Conservation (phyloP, 2,329 filamentous ascomycete genomes). For the Raffaelea ambrosiae region DNA sequence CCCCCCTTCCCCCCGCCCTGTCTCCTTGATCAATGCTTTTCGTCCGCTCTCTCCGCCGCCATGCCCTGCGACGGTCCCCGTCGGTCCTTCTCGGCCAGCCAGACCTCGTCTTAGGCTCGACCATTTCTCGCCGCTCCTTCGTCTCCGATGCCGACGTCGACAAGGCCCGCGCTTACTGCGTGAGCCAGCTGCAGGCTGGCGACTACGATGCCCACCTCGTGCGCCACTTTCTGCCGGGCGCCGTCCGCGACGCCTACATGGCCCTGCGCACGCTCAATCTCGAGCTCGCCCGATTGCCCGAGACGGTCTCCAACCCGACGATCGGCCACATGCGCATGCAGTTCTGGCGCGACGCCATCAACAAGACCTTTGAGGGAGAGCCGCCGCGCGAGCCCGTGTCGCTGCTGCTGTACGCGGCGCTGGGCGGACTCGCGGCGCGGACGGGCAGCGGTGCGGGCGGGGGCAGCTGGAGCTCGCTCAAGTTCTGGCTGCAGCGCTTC, state of each 20-base stretch:
- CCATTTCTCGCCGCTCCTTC: conserved; percentile 27
- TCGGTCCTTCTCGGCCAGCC: background rate
- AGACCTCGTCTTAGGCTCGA: background rate
- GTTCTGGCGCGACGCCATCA: conserved; percentile 86
- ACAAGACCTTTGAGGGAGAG: conserved; percentile 60
- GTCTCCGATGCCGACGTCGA: conserved; percentile 43
- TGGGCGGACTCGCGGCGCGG: conserved; percentile 49
- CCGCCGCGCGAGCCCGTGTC: conserved; percentile 90
- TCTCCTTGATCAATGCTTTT: conserved; percentile 26
- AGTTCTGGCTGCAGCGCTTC: conserved; percentile 68
- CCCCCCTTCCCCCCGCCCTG: background rate
- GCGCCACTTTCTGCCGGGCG: conserved; percentile 70
- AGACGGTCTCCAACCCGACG: conserved; percentile 78
- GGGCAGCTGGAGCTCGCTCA: conserved; percentile 36
- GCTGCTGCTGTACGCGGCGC: conserved; percentile 66
- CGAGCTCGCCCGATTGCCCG: conserved; percentile 81
- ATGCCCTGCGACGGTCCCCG: conserved; percentile 27
- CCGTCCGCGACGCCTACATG: conserved; percentile 74
- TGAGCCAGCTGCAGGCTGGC: conserved; percentile 48
- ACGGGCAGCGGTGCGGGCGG: conserved; percentile 20
- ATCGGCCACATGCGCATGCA: conserved; percentile 85
- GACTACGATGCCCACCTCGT: conserved; percentile 85
- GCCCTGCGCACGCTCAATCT: conserved; percentile 89
- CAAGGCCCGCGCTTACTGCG: conserved; percentile 45
- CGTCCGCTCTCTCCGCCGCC: conserved; percentile 24